Base-by-base conservation (phyloP, 1,139 yeast species). In the Candida sojae region DNA sequence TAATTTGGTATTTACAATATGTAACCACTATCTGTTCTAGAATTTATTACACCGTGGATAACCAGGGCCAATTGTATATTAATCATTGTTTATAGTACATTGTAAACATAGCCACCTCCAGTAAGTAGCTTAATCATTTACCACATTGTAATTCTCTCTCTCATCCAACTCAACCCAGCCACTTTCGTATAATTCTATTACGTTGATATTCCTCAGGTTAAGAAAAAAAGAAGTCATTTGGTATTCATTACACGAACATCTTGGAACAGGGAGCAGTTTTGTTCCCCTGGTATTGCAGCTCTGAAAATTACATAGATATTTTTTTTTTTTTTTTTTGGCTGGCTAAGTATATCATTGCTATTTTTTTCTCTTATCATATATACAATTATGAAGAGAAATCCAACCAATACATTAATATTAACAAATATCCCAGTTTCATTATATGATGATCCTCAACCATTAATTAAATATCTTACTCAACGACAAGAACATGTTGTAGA, bases 391-490 rank as follows among this genome's bases (percentile, higher is more conserved):
- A 39, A 44, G 13, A 36, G 57, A 48, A 37, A 43, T 6, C 72
- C 77, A 5, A 71, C 79, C 12, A 75, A 75, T 51, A 70, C 79
- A 2, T 60, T 75, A 35, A 73, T 75, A 12, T 46, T 75, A 25
- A 73, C 79, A n/a, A 58, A 67, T 17, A 59, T 71, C 5, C 40
- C 57, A 1, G 57, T 52, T 4, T 55, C 50, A 5, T 39, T 62
- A 10, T 53, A 71, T 23, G 42, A 50, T 11, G 62, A 71, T 43
- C 75, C 77, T 1, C 53, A 55, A 21, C 57, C 57, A 1, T 56
- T 71, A 45, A 53, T 64, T 1, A 53, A 51, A 11, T 61, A 61
- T 45, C 57, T 75, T 12, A 61, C 75, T 0, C 44, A 45, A 0
- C 54, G 60, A 9, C 57, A 62, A 43, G 56, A 62, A 42, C 53